A percentile compares a stretch with the other conserved stretches of the same genome.
These are phyloP conservation scores for Globisporangium irregulare DNA, from an alignment of 352 stramenopile species.

Conservation along the genomic window DNA sequence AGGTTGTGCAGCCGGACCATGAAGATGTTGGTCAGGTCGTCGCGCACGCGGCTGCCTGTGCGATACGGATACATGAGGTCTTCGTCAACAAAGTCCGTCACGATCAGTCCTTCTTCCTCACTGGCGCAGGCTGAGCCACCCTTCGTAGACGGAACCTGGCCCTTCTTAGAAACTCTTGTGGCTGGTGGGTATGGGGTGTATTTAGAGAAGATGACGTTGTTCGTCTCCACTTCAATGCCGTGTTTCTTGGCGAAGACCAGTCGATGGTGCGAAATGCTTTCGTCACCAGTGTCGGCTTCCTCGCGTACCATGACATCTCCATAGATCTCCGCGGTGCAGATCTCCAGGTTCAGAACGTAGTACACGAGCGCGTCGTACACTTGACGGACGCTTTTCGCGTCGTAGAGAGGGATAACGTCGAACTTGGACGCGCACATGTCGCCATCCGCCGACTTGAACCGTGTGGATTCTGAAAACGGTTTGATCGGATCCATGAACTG, in stretches of 20 bases:
- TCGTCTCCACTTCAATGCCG: neutral
- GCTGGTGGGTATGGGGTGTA: neutral
- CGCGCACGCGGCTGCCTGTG: neutral
- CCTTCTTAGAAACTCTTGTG: neutral
- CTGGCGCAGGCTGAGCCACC: neutral
- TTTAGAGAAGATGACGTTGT: constrained; percentile 9
- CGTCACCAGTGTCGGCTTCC: neutral
- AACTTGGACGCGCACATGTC: neutral
- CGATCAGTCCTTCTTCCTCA: neutral
- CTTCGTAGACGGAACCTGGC: neutral
- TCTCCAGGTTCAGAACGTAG: constrained; percentile 6
- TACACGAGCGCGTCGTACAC: constrained; percentile 5
- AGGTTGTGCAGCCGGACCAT: neutral
- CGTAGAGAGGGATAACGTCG: neutral
- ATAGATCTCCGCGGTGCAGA: neutral
- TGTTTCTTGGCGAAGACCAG: neutral
- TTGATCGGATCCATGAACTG: neutral
- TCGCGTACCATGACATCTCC: neutral
- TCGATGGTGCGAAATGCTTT: neutral
- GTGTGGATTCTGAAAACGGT: neutral
- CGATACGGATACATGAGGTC: constrained; percentile 1
- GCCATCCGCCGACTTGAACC: neutral
- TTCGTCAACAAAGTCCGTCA: constrained; percentile 6
- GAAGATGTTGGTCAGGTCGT: constrained; percentile 1
- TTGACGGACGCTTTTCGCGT: constrained; percentile 10